Evolutionary conservation across 305 asterid species (phyloP).

Genomic region (Withania somnifera): DNA sequence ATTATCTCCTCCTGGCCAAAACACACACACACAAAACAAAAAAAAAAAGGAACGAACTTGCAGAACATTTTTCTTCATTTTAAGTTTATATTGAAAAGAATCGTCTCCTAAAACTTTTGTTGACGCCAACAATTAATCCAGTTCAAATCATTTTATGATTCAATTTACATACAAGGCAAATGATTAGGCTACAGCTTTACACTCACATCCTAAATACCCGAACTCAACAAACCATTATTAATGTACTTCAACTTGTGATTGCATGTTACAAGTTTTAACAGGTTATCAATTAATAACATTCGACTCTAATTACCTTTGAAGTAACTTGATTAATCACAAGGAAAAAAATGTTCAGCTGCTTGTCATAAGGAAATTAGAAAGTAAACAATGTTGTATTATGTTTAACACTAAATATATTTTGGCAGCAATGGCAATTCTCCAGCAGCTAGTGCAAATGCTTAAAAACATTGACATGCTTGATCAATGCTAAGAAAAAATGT

Average conservation of each 20-base stretch:
- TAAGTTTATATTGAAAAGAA: background rate
- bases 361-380: background rate
- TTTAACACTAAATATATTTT: background rate
- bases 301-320: background rate
- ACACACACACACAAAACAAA: no score
- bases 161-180: background rate
- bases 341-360: background rate
- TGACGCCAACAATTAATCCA: background rate
- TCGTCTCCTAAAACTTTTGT: background rate
- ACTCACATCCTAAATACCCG: background rate
- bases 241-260: background rate
- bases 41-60: background rate
- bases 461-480: background rate
- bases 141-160: background rate
- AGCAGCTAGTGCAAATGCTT: background rate
- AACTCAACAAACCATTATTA: background rate
- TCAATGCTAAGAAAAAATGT: slow-evolving; percentile 1
- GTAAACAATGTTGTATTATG: background rate
- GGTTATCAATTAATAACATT: no score
- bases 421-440: background rate
- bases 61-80: background rate
- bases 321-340: no score
- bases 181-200: background rate
- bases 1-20: no score
- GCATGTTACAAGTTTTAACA: no score